Evolutionary conservation across 2,329 filamentous ascomycete species (phyloP).

Genomic region (Pyricularia grisea): DNA sequence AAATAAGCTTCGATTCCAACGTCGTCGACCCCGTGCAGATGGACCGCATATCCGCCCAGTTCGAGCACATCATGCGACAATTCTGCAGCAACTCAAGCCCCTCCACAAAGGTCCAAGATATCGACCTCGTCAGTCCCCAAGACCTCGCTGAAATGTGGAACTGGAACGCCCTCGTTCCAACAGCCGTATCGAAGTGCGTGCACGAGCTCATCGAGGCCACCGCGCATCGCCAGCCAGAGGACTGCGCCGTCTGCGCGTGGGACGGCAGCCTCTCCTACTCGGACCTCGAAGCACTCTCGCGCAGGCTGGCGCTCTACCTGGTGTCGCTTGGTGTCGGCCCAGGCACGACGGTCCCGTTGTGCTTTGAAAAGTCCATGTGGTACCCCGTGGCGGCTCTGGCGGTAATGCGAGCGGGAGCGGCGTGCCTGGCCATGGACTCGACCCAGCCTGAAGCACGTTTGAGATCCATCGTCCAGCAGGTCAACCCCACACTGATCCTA

Average conservation of each 20-base stretch:
- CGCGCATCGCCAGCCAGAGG: constrained; percentile 16
- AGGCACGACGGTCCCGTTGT: constrained; percentile 24
- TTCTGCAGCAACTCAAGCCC: neutral
- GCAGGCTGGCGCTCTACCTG: constrained; percentile 29
- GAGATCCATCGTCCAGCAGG: constrained; percentile 10
- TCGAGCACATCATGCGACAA: neutral
- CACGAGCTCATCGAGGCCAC: neutral
- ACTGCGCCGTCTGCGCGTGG: constrained; percentile 36
- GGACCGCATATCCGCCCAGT: neutral
- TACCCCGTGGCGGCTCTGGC: constrained; percentile 12
- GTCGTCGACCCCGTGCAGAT: neutral
- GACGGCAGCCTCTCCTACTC: constrained; percentile 36
- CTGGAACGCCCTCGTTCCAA: neutral
- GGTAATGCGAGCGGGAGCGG: constrained; percentile 6
- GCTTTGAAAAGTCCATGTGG: constrained; percentile 15
- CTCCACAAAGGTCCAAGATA: neutral
- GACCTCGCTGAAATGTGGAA: neutral
- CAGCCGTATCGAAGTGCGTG: neutral
- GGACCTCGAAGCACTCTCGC: constrained; percentile 32
- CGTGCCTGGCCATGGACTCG: neutral
- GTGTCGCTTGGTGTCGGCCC: constrained; percentile 26
- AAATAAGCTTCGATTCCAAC: neutral
- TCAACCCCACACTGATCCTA: neutral
- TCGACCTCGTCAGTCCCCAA: neutral
- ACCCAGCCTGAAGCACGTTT: constrained; percentile 20